phyloP scores from a whole-genome alignment of 352 stramenopile genomes.

The Pythium phragmitis region DNA sequence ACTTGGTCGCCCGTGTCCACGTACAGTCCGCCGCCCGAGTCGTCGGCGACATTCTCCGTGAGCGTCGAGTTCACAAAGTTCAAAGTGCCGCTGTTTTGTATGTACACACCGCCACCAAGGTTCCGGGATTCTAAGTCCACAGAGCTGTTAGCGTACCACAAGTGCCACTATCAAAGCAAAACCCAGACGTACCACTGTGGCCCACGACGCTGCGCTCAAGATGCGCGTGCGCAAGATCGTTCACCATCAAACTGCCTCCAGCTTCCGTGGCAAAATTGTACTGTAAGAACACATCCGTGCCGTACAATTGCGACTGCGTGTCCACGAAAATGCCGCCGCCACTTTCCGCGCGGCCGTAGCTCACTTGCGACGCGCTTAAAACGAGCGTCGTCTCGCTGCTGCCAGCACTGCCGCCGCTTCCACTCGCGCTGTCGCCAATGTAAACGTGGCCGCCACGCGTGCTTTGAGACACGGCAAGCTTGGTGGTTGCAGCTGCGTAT shows the following conservation, averaged over 20 bases:
- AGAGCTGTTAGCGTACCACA: not conserved
- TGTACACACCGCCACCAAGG: slow-evolving; percentile 48
- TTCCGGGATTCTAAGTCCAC: slow-evolving; percentile 40
- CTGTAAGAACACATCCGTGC: slow-evolving; percentile 26
- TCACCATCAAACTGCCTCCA: slow-evolving; percentile 47
- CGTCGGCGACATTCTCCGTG: slow-evolving; percentile 49
- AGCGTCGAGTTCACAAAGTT: slow-evolving; percentile 30
- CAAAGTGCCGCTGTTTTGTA: slow-evolving; percentile 35
- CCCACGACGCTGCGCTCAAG: slow-evolving; percentile 33
- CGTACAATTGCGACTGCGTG: slow-evolving; percentile 28
- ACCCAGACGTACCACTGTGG: slow-evolving; percentile 35
- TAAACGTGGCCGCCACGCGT: slow-evolving; percentile 39
- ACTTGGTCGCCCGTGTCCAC: slow-evolving; percentile 52
- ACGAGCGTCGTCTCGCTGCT: not conserved
- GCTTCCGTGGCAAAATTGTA: slow-evolving; percentile 45
- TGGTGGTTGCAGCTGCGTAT: not conserved
- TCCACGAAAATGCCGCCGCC: slow-evolving; percentile 45
- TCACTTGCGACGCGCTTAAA: slow-evolving; percentile 20
- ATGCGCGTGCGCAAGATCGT: slow-evolving; percentile 26
- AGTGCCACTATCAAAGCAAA: not conserved
- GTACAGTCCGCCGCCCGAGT: slow-evolving; percentile 56
- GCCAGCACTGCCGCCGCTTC: slow-evolving; percentile 16
- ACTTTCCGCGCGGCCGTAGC: slow-evolving; percentile 40
- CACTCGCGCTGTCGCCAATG: slow-evolving; percentile 11
- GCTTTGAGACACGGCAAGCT: not conserved